A percentile compares a stretch with the other conserved stretches of the same genome.
phyloP scores from a whole-genome alignment of 2,329 filamentous ascomycete species.

The Colletotrichum destructivum region DNA sequence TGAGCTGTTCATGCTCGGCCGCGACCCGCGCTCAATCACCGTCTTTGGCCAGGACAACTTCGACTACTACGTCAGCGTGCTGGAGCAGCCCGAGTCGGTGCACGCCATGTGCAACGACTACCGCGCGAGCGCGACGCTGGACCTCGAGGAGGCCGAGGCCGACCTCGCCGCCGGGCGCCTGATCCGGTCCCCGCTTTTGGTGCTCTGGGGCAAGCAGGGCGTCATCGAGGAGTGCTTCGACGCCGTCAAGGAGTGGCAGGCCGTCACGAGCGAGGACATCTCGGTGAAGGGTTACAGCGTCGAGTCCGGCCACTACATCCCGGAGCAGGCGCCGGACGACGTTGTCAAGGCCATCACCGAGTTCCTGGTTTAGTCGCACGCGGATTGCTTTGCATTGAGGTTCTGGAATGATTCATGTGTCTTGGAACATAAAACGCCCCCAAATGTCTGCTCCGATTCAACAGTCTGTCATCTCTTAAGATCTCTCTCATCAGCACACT shows the following conservation, averaged over 20 bases:
- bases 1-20: slow-evolving; percentile 58
- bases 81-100: slow-evolving; percentile 59
- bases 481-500: no score
- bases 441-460: neutral
- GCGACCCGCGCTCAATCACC: slow-evolving; percentile 52
- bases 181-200: slow-evolving; percentile 61
- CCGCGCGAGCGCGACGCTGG: slow-evolving; percentile 65
- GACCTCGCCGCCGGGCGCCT: slow-evolving; percentile 60
- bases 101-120: slow-evolving; percentile 71
- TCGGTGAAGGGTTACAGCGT: slow-evolving; percentile 58
- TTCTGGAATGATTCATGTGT: neutral
- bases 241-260: slow-evolving; percentile 65
- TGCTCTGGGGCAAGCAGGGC: slow-evolving; percentile 66
- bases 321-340: slow-evolving; percentile 66
- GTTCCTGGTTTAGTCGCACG: slow-evolving; percentile 53
- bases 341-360: slow-evolving; percentile 58
- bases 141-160: slow-evolving; percentile 64
- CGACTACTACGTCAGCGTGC: slow-evolving; percentile 57
- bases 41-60: slow-evolving; percentile 55
- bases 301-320: slow-evolving; percentile 64
- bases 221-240: slow-evolving; percentile 66
- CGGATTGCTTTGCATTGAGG: no score
- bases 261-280: slow-evolving; percentile 56
- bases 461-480: neutral
- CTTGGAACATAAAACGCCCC: neutral